Evolutionary conservation across 2,329 filamentous ascomycete species (phyloP), one percentile per base, ranked within the genome.

Genomic region (Malbranchea cinnamomea): DNA sequence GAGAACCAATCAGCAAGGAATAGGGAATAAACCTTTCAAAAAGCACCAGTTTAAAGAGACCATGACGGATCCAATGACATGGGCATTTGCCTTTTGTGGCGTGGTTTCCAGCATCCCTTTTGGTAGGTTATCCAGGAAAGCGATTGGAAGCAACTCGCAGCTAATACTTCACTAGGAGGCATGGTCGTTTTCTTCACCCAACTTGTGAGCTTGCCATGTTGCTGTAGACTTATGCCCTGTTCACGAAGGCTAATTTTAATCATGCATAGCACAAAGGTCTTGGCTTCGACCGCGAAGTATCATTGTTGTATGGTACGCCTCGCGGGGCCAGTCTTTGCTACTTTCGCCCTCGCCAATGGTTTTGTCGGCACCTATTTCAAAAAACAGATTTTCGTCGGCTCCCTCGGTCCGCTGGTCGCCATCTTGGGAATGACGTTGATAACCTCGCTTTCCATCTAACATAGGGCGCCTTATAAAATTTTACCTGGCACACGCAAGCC

Each of bases 1-100:
- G 4, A 64, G 78, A 0, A 63, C 71, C 13, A 87, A 87, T 42
- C 72, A 82, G 47, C 80, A 80, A 36, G 80, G 80, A 0, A 74
- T 79, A 10, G 76, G 74, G 2, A 78, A 71, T 37, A 72, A 73
- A 39, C 65, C 78, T 37, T 79, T 76, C 52, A 78, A 78, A 38
- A 60, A 65, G 55, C 63, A 67, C 13, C 81, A 89, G 38, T 57
- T 78, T 1, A 59, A 66, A 10, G 69, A 74, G 40, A 67, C 69
- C 0, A 42, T 74, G 5, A 34, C 57, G 3, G 70, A 74, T 38
- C 69, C 68, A 0, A 53, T 72, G 49, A 65, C 66, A 2, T 74
- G 70, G 70, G 65, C 66, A 0, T 71, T 73, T 44, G 62, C 67
- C 30, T 63, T 71, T 38, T 71, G 64, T 42, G 66, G 68, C 1